Base-by-base conservation (phyloP, 768 basidiomycete species). In the Fomitopsis serialis region DNA sequence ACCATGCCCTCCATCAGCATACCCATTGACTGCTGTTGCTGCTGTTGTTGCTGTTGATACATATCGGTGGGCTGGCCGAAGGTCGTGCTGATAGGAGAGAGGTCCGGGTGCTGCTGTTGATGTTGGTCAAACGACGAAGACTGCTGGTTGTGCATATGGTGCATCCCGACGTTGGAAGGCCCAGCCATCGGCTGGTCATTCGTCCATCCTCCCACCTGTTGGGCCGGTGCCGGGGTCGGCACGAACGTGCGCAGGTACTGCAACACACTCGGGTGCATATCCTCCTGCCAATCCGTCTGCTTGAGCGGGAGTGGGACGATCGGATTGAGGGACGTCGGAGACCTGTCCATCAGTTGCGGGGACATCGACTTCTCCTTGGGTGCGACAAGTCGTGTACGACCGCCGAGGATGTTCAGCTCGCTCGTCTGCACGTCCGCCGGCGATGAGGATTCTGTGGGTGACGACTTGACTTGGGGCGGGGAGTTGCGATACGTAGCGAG, bases 321-420 rank as follows among this genome's bases (percentile, higher is more conserved):
- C 2, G 87, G 87, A 59, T 87, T 84, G 45, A 75, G 77, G 10
- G 86, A 82, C n/a, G 72, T 79, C 8, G 88, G 88, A 8, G 87
- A 89, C 40, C 81, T 78, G 22, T 87, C 82, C 45, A 80, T 56
- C 47, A 70, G 54, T 47, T 53, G 59, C 49, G 60, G 65, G 5
- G 65, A 66, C 45, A 62, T 52, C 11, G 65, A 63, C 53, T 66
- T 66, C 52, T 75, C 66, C 58, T 78, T 75, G 19, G 77, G 66
- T 2, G 80, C 70, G 1, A 86, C 80, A 2, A 86, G 74, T 11
- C 84, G 77, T 13, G 83, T 85, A 66, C 78, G 75, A 1, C 85
- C 85, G 21, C 82, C 80, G 7, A 86, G 74, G 1, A 75, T 78
- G 48, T 78, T 74, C 45, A 85, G 61, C 53, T 84, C 84, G 54